These are phyloP conservation scores for Salisapilia sapeloensis DNA, from an alignment of 352 stramenopile genomes.

Conservation along the genomic window DNA sequence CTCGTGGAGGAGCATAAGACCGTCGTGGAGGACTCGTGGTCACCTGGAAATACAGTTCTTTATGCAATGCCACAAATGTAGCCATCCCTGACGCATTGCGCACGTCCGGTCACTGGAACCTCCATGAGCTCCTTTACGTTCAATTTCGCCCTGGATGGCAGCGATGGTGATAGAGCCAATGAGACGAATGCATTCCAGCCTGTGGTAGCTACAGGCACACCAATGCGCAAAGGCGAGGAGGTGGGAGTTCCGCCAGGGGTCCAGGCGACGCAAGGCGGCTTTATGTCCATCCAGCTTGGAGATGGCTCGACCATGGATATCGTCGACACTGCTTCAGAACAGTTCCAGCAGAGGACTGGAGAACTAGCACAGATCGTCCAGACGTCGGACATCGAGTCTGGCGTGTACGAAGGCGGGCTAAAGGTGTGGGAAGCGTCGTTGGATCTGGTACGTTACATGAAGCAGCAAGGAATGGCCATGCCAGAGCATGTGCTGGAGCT, in stretches of 20 bases:
- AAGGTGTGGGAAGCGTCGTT: constrained; percentile 77
- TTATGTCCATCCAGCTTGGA: constrained; percentile 11
- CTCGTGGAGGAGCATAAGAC: no score
- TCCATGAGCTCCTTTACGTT: constrained; percentile 61
- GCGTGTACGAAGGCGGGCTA: constrained; percentile 77
- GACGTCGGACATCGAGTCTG: constrained; percentile 53
- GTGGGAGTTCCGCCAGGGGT: constrained; percentile 5
- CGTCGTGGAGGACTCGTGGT: no score
- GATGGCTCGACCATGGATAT: constrained; percentile 14
- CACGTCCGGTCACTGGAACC: no score
- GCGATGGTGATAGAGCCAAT: neutral
- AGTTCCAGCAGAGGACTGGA: constrained; percentile 33
- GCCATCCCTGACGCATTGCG: no score
- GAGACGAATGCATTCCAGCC: neutral
- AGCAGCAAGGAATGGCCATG: constrained; percentile 5
- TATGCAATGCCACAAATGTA: no score
- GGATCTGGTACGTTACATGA: constrained; percentile 33
- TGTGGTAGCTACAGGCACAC: neutral
- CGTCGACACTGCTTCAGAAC: constrained; percentile 32
- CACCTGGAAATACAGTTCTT: no score
- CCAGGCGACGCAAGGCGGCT: constrained; percentile 7
- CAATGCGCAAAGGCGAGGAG: constrained; percentile 28
- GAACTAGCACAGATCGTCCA: constrained; percentile 45
- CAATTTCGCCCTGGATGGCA: constrained; percentile 34
- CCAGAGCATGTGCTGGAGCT: constrained; percentile 42